Evolutionary conservation across 129 eudicot genomes (phyloP).

Genomic region (Chrysanthemum makinoi): DNA sequence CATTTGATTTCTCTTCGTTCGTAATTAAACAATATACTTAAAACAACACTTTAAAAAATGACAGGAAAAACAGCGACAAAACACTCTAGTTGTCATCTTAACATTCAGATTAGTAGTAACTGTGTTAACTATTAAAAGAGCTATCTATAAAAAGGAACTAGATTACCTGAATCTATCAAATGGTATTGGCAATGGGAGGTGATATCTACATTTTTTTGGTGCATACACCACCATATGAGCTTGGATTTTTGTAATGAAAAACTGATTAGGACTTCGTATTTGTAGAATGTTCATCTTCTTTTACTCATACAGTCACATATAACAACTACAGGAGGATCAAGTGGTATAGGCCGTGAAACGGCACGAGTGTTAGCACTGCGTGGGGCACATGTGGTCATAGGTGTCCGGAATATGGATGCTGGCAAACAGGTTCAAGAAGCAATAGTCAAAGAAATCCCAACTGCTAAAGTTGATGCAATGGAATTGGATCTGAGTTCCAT

Average conservation of each 20-base stretch:
- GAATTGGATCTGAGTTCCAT: constrained; percentile 83
- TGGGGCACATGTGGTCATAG: constrained; percentile 79
- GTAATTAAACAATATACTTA: not conserved
- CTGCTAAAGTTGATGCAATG: constrained; percentile 73
- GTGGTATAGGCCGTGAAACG: constrained; percentile 86
- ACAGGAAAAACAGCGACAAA: not conserved
- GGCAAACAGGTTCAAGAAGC: constrained; percentile 71
- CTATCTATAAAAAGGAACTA: not conserved
- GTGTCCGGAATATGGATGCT: constrained; percentile 70
- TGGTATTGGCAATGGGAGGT: too few relatives aligned
- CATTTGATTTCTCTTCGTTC: not conserved
- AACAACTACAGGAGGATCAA: constrained; percentile 73
- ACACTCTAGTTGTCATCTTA: not conserved
- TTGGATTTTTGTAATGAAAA: not conserved
- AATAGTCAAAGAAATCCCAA: constrained; percentile 61
- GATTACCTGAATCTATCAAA: too few relatives aligned
- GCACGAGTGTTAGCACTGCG: constrained; percentile 80
- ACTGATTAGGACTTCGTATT: not conserved
- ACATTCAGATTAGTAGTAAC: not conserved
- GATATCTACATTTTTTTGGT: not conserved
- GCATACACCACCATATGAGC: too few relatives aligned
- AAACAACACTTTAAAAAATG: not conserved
- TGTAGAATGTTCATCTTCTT: not conserved
- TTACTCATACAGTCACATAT: constrained; percentile 15
- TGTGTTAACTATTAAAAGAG: not conserved